Conservation (phyloP, 1,139 yeast species). For the Yamadazyma trypodendri region DNA sequence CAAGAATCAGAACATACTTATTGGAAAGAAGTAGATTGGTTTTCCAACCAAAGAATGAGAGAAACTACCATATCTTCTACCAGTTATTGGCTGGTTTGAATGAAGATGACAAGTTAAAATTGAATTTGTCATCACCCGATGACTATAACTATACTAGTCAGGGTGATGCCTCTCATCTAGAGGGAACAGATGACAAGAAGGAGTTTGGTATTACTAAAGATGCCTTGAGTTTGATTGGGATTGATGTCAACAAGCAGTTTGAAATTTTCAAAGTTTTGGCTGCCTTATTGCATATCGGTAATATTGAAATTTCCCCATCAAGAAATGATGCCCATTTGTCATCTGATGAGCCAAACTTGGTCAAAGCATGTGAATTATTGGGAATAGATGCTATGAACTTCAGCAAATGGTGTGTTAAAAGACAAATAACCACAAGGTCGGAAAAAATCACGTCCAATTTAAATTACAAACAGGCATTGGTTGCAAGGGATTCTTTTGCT, state of each 20-base stretch:
- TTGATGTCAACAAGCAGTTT: slow-evolving; percentile 55
- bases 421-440: slow-evolving; percentile 88
- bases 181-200: slow-evolving; percentile 75
- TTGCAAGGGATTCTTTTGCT: slow-evolving; percentile 94
- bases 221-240: slow-evolving; percentile 80
- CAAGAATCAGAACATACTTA: slow-evolving; percentile 87
- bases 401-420: slow-evolving; percentile 91
- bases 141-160: slow-evolving; percentile 86
- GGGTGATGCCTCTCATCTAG: slow-evolving; percentile 76
- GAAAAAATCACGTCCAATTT: slow-evolving; percentile 88
- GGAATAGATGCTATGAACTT: slow-evolving; percentile 75
- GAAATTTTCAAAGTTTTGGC: slow-evolving; percentile 79
- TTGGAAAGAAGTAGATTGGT: slow-evolving; percentile 93
- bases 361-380: slow-evolving; percentile 79
- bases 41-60: slow-evolving; percentile 83
- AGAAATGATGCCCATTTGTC: slow-evolving; percentile 81
- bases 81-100: slow-evolving; percentile 82
- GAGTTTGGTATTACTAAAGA: slow-evolving; percentile 75
- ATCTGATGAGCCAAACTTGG: slow-evolving; percentile 82
- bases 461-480: slow-evolving; percentile 80
- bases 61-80: slow-evolving; percentile 94
- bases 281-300: slow-evolving; percentile 90
- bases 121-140: slow-evolving; percentile 62
- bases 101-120: slow-evolving; percentile 53
- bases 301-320: slow-evolving; percentile 82